Base-by-base conservation (phyloP, 257 asterid species). In the Knoxia roxburghii region DNA sequence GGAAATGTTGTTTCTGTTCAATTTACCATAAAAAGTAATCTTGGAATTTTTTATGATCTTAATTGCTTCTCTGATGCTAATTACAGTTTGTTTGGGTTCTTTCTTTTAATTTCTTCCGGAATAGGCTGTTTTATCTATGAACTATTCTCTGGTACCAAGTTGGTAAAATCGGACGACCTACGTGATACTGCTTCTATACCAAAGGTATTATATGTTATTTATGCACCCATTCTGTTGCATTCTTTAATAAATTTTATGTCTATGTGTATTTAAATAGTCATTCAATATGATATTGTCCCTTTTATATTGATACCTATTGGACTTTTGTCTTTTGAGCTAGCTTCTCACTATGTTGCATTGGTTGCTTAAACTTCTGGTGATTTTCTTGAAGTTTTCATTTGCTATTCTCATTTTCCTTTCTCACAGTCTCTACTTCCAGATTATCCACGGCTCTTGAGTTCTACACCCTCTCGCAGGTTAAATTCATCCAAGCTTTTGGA, bases 371-470 rank as follows among this genome's bases (percentile, higher is more conserved):
- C 11, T 70, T 67, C 64, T 43, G 65, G 67, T 64, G 73, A 60
- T 45, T 50, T 75, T 74, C n/a, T n/a, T n/a, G n/a, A n/a, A n/a
- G 65, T 71, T 64, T 78, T 70, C 73, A 57, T 71, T 71, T 64
- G 72, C 73, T 76, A 46, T 67, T 73, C 70, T 69, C 68, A 69
- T 75, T 69, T 77, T 75, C 77, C 68, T 82, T 67, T 77, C 73
- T 76, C 77, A 49, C 97, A 94, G 99, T 88, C 97, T 78, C 88
- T 94, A 74, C 97, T 88, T 85, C 95, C 91, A 82, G 97, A 94
- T 82, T 94, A 94, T 80, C 97, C 87, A 80, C 91, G 95, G 68
- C 97, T 94, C 75, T 73, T 94, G 88, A 85, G 96, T 84, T 85
- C 96, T 74, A 74, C 63, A 67, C 99, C 99, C 61, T 81, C 96